Evolutionary conservation across 306 rosid genomes (phyloP).

Genomic region (Alnus glutinosa): DNA sequence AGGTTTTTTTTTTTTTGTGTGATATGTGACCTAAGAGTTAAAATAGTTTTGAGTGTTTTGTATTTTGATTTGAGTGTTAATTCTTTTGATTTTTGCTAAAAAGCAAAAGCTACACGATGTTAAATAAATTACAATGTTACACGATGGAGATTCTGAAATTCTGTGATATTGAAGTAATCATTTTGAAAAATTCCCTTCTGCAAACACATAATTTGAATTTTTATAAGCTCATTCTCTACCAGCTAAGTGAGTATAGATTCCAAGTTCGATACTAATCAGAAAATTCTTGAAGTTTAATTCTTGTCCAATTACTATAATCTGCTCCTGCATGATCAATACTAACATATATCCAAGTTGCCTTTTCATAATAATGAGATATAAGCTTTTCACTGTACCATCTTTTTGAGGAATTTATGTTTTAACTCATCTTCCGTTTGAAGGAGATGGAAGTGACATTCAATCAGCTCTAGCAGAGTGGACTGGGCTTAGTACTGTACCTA

Average conservation of each 20-base stretch:
- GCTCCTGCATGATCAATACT: background rate
- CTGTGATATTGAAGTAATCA: background rate
- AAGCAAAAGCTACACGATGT: no score
- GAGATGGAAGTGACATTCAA: conserved; percentile 61
- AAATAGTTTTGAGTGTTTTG: no score
- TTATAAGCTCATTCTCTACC: background rate
- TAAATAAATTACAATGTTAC: background rate
- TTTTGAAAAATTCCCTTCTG: background rate
- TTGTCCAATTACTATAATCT: background rate
- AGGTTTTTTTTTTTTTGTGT: no score
- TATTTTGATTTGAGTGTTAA: no score
- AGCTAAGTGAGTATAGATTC: background rate
- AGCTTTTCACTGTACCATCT: background rate
- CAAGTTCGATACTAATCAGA: background rate
- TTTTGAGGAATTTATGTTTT: conserved; percentile 2
- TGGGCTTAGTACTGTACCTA: conserved; percentile 58
- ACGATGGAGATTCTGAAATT: background rate
- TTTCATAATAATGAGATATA: background rate
- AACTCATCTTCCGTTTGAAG: conserved; percentile 26
- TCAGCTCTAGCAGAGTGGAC: conserved; percentile 63
- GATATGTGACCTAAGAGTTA: no score
- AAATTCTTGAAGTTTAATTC: background rate
- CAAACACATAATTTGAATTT: background rate
- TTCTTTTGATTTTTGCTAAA: no score
- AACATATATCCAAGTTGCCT: background rate